phyloP scores from a whole-genome alignment of 2,329 filamentous ascomycete species.

The Didymella segeticola region DNA sequence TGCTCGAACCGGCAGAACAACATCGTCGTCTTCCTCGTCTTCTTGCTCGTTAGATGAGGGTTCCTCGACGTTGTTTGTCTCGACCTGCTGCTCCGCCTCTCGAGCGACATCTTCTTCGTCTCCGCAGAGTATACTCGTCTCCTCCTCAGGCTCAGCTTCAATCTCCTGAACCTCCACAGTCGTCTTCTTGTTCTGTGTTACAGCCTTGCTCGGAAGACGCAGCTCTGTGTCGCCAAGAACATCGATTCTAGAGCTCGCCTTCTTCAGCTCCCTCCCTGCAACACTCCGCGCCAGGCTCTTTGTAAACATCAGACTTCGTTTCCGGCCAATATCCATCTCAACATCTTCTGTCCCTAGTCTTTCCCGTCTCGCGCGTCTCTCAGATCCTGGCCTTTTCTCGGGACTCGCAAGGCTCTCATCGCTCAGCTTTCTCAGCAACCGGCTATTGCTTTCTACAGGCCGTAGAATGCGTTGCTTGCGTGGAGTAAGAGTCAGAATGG shows the following conservation, averaged over 20 bases:
- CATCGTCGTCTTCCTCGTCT: conserved; percentile 39
- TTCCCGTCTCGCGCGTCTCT: conserved; percentile 25
- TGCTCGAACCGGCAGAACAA: conserved; percentile 29
- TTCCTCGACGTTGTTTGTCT: conserved; percentile 5
- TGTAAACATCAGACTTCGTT: conserved; percentile 31
- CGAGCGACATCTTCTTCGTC: conserved; percentile 28
- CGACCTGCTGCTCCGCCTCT: conserved; percentile 12
- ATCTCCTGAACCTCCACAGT: conserved; percentile 15
- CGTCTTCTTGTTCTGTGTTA: conserved; percentile 6
- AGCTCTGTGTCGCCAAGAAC: conserved; percentile 19
- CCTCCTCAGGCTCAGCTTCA: conserved; percentile 31
- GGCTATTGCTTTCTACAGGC: conserved; percentile 41
- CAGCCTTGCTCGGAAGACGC: conserved; percentile 3
- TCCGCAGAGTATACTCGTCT: conserved; percentile 42
- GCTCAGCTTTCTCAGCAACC: conserved; percentile 35
- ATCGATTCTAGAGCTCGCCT: conserved; percentile 23
- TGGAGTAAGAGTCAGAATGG: conserved; percentile 24
- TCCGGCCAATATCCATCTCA: conserved; percentile 24
- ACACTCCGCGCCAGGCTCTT: conserved; percentile 39
- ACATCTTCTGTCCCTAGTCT: conserved; percentile 23
- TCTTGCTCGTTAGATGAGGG: conserved; percentile 15
- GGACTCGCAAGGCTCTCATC: conserved; percentile 40
- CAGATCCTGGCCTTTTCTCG: conserved; percentile 29
- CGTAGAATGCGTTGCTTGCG: conserved; percentile 44
- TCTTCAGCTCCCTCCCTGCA: conserved; percentile 28